Base-by-base conservation (phyloP, 495 filamentous ascomycete species). In the Chaetomium tenue region DNA sequence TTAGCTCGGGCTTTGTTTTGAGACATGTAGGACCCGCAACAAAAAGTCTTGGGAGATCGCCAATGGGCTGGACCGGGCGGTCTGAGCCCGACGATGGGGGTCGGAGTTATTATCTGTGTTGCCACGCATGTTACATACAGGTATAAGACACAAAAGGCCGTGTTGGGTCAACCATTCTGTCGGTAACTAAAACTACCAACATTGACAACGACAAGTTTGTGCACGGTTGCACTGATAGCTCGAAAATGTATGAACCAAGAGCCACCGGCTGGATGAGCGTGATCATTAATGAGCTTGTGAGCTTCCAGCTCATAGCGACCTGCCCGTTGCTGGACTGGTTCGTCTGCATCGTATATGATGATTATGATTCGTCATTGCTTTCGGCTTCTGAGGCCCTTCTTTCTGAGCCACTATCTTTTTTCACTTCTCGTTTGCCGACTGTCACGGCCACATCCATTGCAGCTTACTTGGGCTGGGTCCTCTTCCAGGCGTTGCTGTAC, bases 381-480 rank as follows among this genome's bases (percentile, higher is more conserved):
- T 23, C 48, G 22, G 48, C 48, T 12, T 13, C 7, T 23, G 26
- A 16, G 9, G 48, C 48, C 48, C 13, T 52, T 13, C 22, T 52
- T 25, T 26, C 48, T 16, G 23, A 52, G 48, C 48, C 9, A 2
- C 22, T 26, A 20, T 26, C 8, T 3, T 52, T 25, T n/a, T 52
- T 52, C 6, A 26, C 23, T 2, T 26, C 48, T 26, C 48, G 48
- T 26, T 16, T 52, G 12, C 48, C 23, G 22, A 11, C 48, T 1
- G 48, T 52, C 48, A 52, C 48, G 23, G 13, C 48, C 48, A 52
- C 48, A 23, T 26, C 48, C 48, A 8, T 52, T n/a, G 48, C 48
- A 23, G 48, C 48, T 15, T 52, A 52, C 48, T 18, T 52, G 22
- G 23, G 22, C 11, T 52, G 48, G 48, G 48, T 52, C 48, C 12